Conservation (phyloP, 179 eudicot species). For the Corrigiola litoralis region DNA sequence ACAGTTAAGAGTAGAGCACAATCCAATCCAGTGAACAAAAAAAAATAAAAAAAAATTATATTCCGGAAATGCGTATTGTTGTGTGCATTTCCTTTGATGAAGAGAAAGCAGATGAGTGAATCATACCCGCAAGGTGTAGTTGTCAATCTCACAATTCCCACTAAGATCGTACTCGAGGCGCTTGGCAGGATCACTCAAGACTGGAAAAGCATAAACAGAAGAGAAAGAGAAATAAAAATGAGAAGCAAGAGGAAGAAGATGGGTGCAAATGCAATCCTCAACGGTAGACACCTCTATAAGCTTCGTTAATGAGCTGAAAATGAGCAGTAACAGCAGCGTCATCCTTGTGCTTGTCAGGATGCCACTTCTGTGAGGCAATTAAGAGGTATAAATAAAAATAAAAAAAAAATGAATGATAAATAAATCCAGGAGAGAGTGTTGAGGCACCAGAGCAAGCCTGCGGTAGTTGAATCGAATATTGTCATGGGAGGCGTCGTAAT, state of each 20-base stretch:
- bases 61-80: not conserved
- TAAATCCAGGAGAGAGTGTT: not conserved
- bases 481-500: conserved; percentile 62
- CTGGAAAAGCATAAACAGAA: conserved; percentile 24
- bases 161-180: conserved; percentile 54
- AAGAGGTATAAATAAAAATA: conserved; percentile 2
- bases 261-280: too few relatives aligned
- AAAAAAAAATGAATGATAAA: not conserved
- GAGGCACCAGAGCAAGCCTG: conserved; percentile 56
- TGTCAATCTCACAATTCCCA: conserved; percentile 55
- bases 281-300: conserved; percentile 66
- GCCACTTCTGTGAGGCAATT: conserved; percentile 52
- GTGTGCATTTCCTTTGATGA: not conserved
- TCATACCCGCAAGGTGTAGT: conserved; percentile 49
- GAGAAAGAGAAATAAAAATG: conserved; percentile 5
- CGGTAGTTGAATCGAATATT: conserved; percentile 44
- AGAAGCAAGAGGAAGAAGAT: too few relatives aligned
- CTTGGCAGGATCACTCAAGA: conserved; percentile 55
- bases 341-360: conserved; percentile 64
- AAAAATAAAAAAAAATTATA: not conserved
- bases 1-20: too few relatives aligned
- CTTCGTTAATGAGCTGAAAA: conserved; percentile 65
- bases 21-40: not conserved
- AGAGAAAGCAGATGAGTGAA: not conserved
- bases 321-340: conserved; percentile 46